These are phyloP conservation scores for Pythium coloratum DNA, from an alignment of 352 stramenopile genomes.

Conservation along the genomic window DNA sequence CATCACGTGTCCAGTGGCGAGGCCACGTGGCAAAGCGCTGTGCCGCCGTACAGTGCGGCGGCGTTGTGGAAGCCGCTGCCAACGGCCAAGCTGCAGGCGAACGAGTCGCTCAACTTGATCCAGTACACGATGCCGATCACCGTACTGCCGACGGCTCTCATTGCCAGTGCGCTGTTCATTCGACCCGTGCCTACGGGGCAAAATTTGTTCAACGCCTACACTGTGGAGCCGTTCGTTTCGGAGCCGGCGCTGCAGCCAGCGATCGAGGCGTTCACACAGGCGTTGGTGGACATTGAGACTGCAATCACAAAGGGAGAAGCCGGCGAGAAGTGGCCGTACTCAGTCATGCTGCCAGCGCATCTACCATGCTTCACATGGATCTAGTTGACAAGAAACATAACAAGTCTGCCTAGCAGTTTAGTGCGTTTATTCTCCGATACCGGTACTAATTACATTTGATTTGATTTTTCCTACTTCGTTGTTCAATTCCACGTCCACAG, in stretches of 20 bases:
- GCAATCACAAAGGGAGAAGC: background rate
- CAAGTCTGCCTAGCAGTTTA: too few species aligned
- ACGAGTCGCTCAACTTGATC: conserved; percentile 12
- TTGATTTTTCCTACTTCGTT: background rate
- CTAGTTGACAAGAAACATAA: background rate
- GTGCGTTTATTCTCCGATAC: too few species aligned
- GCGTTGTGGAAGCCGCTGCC: conserved; percentile 22
- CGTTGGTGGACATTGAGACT: conserved; percentile 9
- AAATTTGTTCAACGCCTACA: conserved; percentile 9
- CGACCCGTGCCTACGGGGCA: conserved; percentile 3
- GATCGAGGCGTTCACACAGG: conserved; percentile 9
- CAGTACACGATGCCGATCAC: conserved; percentile 5
- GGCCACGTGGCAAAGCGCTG: conserved; percentile 33
- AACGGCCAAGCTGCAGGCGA: background rate
- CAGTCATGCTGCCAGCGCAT: background rate
- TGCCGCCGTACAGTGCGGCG: conserved; percentile 1
- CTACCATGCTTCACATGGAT: background rate
- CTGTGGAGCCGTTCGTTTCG: background rate
- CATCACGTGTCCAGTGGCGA: conserved; percentile 45
- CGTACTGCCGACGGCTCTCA: background rate
- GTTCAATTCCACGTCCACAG: conserved; percentile 2
- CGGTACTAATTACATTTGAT: background rate
- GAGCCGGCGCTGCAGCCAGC: conserved; percentile 2
- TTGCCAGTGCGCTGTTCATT: conserved; percentile 2
- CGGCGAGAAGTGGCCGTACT: background rate